Evolutionary conservation across 352 stramenopile genomes (phyloP).

Genomic region (Phytopythium helicoides): DNA sequence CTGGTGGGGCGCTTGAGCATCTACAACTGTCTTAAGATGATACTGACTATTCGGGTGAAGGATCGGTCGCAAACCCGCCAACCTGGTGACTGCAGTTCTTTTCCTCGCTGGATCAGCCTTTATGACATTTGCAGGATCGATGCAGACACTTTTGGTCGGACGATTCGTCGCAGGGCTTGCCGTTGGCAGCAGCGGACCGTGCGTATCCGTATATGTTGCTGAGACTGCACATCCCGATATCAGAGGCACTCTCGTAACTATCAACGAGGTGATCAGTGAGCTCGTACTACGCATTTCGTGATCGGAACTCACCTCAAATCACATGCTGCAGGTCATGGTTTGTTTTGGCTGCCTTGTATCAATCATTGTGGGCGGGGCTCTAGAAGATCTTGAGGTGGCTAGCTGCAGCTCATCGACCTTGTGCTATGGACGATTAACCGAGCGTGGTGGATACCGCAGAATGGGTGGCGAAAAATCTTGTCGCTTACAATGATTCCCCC

Average conservation of each 20-base stretch:
- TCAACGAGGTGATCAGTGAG: slow-evolving; percentile 69
- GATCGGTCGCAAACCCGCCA: slow-evolving; percentile 60
- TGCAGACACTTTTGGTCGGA: slow-evolving; percentile 50
- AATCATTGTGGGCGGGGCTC: slow-evolving; percentile 40
- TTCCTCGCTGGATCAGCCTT: slow-evolving; percentile 59
- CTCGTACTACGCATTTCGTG: no score
- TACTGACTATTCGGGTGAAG: slow-evolving; percentile 10
- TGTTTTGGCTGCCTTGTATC: slow-evolving; percentile 70
- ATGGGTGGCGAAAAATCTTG: slow-evolving; percentile 67
- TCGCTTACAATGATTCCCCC: slow-evolving; percentile 59
- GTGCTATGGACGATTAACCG: background rate
- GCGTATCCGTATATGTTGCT: slow-evolving; percentile 64
- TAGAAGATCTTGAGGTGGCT: slow-evolving; percentile 31
- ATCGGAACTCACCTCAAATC: no score
- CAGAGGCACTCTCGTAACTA: slow-evolving; percentile 51
- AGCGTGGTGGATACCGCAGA: slow-evolving; percentile 9
- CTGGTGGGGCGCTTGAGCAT: slow-evolving; percentile 21
- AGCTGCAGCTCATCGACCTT: background rate
- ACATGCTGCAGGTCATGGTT: slow-evolving; percentile 78
- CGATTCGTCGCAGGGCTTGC: slow-evolving; percentile 64
- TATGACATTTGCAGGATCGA: slow-evolving; percentile 60
- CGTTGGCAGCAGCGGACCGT: slow-evolving; percentile 61
- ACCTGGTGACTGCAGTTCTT: slow-evolving; percentile 55
- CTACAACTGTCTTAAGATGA: background rate
- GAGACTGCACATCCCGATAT: slow-evolving; percentile 59